A percentile compares a stretch with the other conserved stretches of the same genome.
phyloP scores from a whole-genome alignment of 169 alveolate genomes.

The Plasmodium falciparum region DNA sequence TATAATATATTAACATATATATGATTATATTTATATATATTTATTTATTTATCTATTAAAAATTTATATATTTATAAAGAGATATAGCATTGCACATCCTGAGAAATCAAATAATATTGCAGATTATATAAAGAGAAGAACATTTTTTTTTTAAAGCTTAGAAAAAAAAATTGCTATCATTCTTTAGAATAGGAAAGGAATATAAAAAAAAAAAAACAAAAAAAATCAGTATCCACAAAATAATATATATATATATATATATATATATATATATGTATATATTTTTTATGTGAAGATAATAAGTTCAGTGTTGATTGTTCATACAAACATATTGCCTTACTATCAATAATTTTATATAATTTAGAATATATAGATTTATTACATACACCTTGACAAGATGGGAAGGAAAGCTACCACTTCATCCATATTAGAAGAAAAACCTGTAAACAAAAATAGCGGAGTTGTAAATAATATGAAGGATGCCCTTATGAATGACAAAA shows the following conservation, averaged over 20 bases:
- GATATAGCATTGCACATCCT: too few relatives aligned
- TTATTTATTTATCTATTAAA: too few relatives aligned
- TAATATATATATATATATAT: constrained; percentile 2
- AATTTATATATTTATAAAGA: too few relatives aligned
- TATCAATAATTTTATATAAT: not conserved
- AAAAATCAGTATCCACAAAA: too few relatives aligned
- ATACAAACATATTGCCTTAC: not conserved
- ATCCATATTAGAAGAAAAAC: constrained; percentile 23
- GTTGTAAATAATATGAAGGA: constrained; percentile 5
- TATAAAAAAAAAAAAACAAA: not conserved
- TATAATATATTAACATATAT: too few relatives aligned
- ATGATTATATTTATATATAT: too few relatives aligned
- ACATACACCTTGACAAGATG: constrained; percentile 3
- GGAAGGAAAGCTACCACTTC: constrained; percentile 61
- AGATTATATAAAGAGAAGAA: too few relatives aligned
- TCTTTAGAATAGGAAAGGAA: not conserved
- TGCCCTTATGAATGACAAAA: constrained; percentile 13
- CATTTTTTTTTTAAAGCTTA: too few relatives aligned
- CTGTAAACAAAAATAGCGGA: not conserved
- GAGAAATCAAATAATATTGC: too few relatives aligned
- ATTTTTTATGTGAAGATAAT: not conserved
- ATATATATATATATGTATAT: not conserved
- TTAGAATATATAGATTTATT: not conserved
- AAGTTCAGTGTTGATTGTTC: not conserved
- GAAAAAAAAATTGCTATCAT: too few relatives aligned